Conservation (phyloP, 371 early-diverging fungal genomes). For the Mortierella sp. region DNA sequence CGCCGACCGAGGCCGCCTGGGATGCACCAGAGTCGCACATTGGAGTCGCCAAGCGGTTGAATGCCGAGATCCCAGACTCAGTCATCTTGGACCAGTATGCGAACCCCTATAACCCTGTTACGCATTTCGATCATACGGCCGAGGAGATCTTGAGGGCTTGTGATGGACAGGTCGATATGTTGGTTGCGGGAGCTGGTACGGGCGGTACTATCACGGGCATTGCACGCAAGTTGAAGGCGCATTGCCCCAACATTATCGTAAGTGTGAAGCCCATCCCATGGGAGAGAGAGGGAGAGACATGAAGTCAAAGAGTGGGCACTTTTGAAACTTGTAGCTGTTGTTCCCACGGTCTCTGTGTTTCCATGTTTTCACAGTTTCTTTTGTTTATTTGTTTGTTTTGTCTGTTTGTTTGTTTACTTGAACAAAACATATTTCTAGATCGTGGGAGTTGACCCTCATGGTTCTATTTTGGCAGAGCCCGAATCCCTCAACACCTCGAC, state of each 20-base stretch:
- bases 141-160: constrained; percentile 90
- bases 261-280: constrained; percentile 5
- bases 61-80: constrained; percentile 93
- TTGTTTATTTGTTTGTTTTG: background rate
- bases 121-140: constrained; percentile 95
- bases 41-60: constrained; percentile 93
- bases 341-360: background rate
- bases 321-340: background rate
- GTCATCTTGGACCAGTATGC: constrained; percentile 96
- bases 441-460: constrained; percentile 95
- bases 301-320: background rate
- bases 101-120: constrained; percentile 96
- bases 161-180: constrained; percentile 94
- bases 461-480: constrained; percentile 94
- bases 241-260: constrained; percentile 86
- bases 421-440: constrained; percentile 60
- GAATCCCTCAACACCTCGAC: constrained; percentile 79
- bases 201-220: constrained; percentile 98
- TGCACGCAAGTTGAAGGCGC: constrained; percentile 94
- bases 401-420: constrained; percentile 1
- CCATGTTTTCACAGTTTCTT: background rate
- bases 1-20: constrained; percentile 98
- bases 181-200: constrained; percentile 97
- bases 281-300: background rate
- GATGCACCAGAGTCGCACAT: constrained; percentile 98